Evolutionary conservation across 1,284 basidiomycete species (phyloP).

Genomic region (Tilletia caries): DNA sequence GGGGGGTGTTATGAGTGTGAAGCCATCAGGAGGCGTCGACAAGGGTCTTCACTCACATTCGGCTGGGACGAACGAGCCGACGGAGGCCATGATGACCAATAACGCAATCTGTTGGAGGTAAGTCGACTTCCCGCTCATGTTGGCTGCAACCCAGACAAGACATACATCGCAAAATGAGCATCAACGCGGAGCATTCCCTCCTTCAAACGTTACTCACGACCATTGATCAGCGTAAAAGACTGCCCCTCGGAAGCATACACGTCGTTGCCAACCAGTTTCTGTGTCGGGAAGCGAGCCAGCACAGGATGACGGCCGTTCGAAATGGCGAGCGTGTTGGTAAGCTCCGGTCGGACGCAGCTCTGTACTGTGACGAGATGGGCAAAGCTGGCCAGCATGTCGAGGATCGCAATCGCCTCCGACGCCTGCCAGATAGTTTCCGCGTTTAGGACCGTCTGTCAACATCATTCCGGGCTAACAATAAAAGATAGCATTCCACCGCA

Average conservation of each 20-base stretch:
- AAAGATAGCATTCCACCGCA: background rate
- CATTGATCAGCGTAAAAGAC: slow-evolving; percentile 57
- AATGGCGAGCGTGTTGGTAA: slow-evolving; percentile 45
- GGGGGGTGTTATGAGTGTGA: slow-evolving; percentile 7
- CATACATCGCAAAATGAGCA: slow-evolving; percentile 19
- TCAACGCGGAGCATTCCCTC: too few species aligned
- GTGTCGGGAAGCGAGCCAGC: slow-evolving; percentile 67
- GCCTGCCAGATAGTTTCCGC: slow-evolving; percentile 24
- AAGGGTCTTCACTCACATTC: slow-evolving; percentile 70
- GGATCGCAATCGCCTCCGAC: slow-evolving; percentile 38
- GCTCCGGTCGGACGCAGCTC: slow-evolving; percentile 31
- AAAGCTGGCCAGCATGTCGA: slow-evolving; percentile 39
- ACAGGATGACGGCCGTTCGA: slow-evolving; percentile 58
- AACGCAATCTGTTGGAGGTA: slow-evolving; percentile 83
- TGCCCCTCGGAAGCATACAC: slow-evolving; percentile 52
- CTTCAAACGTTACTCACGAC: slow-evolving; percentile 14
- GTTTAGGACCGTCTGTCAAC: too few species aligned
- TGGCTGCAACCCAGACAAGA: slow-evolving; percentile 58
- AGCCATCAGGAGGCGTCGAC: background rate
- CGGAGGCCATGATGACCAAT: slow-evolving; percentile 74
- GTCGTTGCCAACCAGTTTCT: slow-evolving; percentile 38
- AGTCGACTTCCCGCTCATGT: slow-evolving; percentile 74
- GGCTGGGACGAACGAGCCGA: slow-evolving; percentile 82
- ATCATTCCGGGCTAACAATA: too few species aligned
- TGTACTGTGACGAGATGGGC: slow-evolving; percentile 24